Base-by-base conservation (phyloP, 371 early-diverging fungal species). In the Thermomucor indicae-seudaticae region DNA sequence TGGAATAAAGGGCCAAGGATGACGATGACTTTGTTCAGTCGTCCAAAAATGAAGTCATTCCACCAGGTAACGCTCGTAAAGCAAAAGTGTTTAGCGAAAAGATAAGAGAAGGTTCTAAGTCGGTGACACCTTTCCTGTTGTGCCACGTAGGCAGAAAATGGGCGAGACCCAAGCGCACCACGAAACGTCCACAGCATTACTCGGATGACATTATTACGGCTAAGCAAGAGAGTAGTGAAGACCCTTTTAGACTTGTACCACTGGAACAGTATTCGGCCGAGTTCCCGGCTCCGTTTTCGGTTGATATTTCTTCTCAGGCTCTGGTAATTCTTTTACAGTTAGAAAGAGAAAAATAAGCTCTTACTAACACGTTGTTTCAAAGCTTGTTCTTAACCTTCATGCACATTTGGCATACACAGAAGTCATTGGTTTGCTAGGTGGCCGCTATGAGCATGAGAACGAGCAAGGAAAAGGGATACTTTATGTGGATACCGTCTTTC, bases 401-500 rank as follows among this genome's bases (percentile, higher is more conserved):
- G 73, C 92, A 14, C 91, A 92, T 60, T 54, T 93, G 57, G 83
- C 88, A 35, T 75, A 85, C 30, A 87, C 91, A 2, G 93, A 93
- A 59, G 85, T 93, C 11, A 92, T 93, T 61, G 93, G 93, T 4
- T 72, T 92, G 11, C 61, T 93, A 4, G 93, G 91, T 17, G 93
- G 93, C 0, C 67, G 68, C 3, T 89, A 72, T 47, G 72, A 81
- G 48, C 54, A 67, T 4, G 64, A 64, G 22, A 55, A 55, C 24
- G 56, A 61, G 48, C n/a, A n/a, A n/a, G 53, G 68, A 8, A 34
- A 82, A 37, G 59, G 71, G 37, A 55, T 87, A 7, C 50, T 75
- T 4, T 77, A 77, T 6, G 82, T 83, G 0, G 47, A 59, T 32
- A 47, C 55, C 27, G 67, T 70, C 1, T 89, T 81, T 58, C 90